phyloP scores from a whole-genome alignment of 192 early-diverging fungal genomes.

The Umbelopsis sp. region DNA sequence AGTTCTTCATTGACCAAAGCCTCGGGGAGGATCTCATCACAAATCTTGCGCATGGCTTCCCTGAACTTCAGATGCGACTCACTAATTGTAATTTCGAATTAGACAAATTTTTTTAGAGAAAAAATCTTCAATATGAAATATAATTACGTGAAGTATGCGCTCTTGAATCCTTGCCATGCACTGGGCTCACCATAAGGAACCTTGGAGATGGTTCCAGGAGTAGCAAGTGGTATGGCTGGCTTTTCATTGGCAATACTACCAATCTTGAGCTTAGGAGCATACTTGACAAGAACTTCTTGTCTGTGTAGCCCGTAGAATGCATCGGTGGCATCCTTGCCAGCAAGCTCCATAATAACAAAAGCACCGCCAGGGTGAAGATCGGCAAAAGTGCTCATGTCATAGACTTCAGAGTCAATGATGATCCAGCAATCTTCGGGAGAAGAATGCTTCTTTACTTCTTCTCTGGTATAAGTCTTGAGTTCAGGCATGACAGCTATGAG shows the following conservation, averaged over 20 bases:
- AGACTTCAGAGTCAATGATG: constrained; percentile 62
- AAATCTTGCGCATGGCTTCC: constrained; percentile 64
- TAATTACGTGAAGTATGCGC: constrained; percentile 42
- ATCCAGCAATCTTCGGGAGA: constrained; percentile 52
- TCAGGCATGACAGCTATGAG: constrained; percentile 23
- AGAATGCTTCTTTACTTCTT: constrained; percentile 38
- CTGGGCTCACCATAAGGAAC: constrained; percentile 80
- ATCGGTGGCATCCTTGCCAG: constrained; percentile 78
- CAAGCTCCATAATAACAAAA: constrained; percentile 68
- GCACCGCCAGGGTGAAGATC: constrained; percentile 62
- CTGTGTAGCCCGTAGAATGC: constrained; percentile 45
- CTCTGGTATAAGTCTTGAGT: constrained; percentile 32
- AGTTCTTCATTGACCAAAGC: constrained; percentile 74
- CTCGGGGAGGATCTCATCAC: constrained; percentile 73
- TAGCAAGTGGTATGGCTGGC: constrained; percentile 33
- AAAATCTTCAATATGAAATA: not conserved
- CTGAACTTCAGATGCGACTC: constrained; percentile 70
- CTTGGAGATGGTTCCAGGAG: constrained; percentile 64
- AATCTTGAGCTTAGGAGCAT: constrained; percentile 63
- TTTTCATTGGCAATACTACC: constrained; percentile 60
- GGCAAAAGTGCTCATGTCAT: constrained; percentile 60
- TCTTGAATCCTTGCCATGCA: constrained; percentile 51
- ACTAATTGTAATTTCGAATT: constrained; percentile 65
- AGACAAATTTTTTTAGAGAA: too few species aligned
- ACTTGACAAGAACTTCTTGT: constrained; percentile 69